phyloP scores from a whole-genome alignment of 1,284 basidiomycete genomes.

The Tilletia setariae region DNA sequence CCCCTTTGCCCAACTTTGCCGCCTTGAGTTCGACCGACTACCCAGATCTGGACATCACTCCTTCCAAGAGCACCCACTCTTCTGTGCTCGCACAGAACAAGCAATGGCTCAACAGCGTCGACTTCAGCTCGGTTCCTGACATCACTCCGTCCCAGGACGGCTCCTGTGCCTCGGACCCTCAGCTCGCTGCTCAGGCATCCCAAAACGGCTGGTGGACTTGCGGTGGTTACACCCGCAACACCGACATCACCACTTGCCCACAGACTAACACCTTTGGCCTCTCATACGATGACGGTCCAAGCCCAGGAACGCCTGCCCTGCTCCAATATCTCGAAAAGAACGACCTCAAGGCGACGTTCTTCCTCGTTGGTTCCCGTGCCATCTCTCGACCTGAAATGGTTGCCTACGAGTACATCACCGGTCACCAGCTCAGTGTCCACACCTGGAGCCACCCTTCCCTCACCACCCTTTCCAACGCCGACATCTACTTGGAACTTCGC shows the following conservation, averaged over 20 bases:
- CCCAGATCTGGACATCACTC: conserved; percentile 67
- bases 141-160: conserved; percentile 63
- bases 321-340: conserved; percentile 69
- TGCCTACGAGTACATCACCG: conserved; percentile 79
- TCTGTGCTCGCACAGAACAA: conserved; percentile 61
- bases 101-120: conserved; percentile 69
- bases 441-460: conserved; percentile 63
- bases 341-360: conserved; percentile 77
- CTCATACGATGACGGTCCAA: conserved; percentile 77
- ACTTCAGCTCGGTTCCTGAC: conserved; percentile 66
- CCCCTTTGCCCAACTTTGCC: conserved; percentile 29
- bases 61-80: conserved; percentile 63
- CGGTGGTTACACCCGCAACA: conserved; percentile 69
- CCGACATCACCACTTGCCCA: conserved; percentile 74
- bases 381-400: conserved; percentile 74
- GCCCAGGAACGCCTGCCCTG: conserved; percentile 68
- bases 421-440: conserved; percentile 45
- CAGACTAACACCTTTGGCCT: conserved; percentile 69
- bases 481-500: conserved; percentile 88
- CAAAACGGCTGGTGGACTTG: conserved; percentile 79
- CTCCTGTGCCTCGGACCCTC: conserved; percentile 67
- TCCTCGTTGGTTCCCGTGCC: conserved; percentile 84
- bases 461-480: conserved; percentile 76
- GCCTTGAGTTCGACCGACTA: conserved; percentile 58
- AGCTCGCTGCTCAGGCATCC: conserved; percentile 59